Evolutionary conservation across 768 basidiomycete species (phyloP).

Genomic region (Tricholoma terreum): DNA sequence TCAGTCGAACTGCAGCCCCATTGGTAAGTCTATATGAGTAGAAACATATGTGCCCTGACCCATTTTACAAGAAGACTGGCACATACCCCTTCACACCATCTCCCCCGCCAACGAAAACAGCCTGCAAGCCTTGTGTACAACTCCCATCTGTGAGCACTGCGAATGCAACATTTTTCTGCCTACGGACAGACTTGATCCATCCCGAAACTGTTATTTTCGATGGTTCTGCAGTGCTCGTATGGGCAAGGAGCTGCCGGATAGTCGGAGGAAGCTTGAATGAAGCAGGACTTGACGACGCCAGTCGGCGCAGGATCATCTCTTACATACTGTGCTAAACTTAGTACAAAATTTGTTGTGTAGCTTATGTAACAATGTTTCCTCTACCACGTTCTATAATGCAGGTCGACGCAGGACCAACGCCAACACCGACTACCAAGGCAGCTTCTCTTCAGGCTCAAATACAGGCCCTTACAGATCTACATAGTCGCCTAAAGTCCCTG

Average conservation of each 20-base stretch:
- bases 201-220: slow-evolving; percentile 54
- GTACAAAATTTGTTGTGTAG: not conserved
- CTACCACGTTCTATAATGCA: slow-evolving; percentile 11
- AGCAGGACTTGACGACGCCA: slow-evolving; percentile 16
- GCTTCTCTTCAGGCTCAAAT: slow-evolving; percentile 39
- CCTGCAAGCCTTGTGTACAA: slow-evolving; percentile 66
- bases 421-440: not conserved
- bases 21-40: slow-evolving; percentile 20
- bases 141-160: slow-evolving; percentile 83
- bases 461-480: slow-evolving; percentile 44
- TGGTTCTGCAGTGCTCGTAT: slow-evolving; percentile 2
- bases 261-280: slow-evolving; percentile 23
- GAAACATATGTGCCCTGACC: not conserved
- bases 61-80: not conserved
- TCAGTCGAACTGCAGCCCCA: slow-evolving; percentile 18
- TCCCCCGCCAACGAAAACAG: slow-evolving; percentile 54
- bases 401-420: slow-evolving; percentile 5
- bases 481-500: slow-evolving; percentile 40
- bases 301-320: slow-evolving; percentile 25
- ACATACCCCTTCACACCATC: slow-evolving; percentile 27
- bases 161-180: slow-evolving; percentile 88
- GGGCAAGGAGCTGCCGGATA: slow-evolving; percentile 28
- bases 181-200: slow-evolving; percentile 83
- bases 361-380: slow-evolving; percentile 1
- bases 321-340: not conserved